phyloP scores from a whole-genome alignment of 352 stramenopile species.

The Globisporangium cystogenes region DNA sequence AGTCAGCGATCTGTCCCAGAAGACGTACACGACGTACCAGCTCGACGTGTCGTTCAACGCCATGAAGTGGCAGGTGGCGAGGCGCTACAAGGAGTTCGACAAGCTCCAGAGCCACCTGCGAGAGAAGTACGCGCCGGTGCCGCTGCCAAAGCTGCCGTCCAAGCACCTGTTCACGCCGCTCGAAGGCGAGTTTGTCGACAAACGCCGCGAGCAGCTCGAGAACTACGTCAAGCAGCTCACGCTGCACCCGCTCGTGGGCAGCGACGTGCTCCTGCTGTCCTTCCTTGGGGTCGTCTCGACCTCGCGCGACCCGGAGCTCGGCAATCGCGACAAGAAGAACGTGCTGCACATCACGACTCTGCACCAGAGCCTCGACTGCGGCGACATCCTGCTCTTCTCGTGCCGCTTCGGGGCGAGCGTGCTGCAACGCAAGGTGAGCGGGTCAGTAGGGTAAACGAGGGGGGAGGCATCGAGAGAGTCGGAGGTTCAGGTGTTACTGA shows the following conservation, averaged over 20 bases:
- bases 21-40: conserved; percentile 60
- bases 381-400: conserved; percentile 81
- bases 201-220: conserved; percentile 59
- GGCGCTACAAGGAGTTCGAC: conserved; percentile 70
- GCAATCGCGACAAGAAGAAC: conserved; percentile 52
- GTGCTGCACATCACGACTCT: conserved; percentile 74
- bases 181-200: conserved; percentile 58
- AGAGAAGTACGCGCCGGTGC: conserved; percentile 29
- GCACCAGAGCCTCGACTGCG: conserved; percentile 57
- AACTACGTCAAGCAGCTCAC: conserved; percentile 55
- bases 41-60: conserved; percentile 70
- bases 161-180: conserved; percentile 67
- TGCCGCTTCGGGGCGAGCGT: conserved; percentile 73
- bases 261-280: conserved; percentile 64
- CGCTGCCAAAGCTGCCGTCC: conserved; percentile 40
- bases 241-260: conserved; percentile 32
- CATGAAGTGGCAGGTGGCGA: conserved; percentile 58
- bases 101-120: conserved; percentile 25
- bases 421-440: conserved; percentile 65
- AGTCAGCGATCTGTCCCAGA: conserved; percentile 72
- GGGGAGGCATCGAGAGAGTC: background rate
- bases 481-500: background rate
- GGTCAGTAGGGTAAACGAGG: too few relatives aligned
- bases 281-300: conserved; percentile 76
- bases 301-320: conserved; percentile 54